These are phyloP conservation scores for Collybia sordida DNA, from an alignment of 768 basidiomycete species.

Conservation along the genomic window DNA sequence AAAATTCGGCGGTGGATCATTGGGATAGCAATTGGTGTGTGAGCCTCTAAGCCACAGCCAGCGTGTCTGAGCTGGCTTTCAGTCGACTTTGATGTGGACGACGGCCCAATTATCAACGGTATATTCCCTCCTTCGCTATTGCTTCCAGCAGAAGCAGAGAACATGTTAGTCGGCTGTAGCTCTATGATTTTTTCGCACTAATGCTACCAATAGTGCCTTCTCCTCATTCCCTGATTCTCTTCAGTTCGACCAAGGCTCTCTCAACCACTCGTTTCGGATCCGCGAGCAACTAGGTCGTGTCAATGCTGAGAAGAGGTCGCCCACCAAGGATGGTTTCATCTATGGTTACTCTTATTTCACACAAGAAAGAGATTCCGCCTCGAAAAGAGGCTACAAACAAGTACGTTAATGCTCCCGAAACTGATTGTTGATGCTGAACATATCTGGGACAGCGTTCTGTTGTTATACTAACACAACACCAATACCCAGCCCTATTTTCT, in stretches of 20 bases:
- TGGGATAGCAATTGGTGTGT: constrained; percentile 62
- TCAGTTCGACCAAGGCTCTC: constrained; percentile 81
- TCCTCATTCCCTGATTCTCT: constrained; percentile 90
- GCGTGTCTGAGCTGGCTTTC: constrained; percentile 4
- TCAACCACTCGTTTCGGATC: constrained; percentile 85
- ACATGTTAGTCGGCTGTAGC: constrained; percentile 62
- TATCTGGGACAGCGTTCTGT: constrained; percentile 58
- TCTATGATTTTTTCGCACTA: background rate
- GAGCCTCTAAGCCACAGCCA: constrained; percentile 4
- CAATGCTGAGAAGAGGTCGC: constrained; percentile 29
- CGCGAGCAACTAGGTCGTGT: constrained; percentile 43
- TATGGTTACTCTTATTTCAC: constrained; percentile 81
- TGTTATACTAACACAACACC: constrained; percentile 76
- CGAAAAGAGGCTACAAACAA: constrained; percentile 81
- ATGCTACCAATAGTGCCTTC: constrained; percentile 64
- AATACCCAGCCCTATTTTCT: constrained; percentile 85
- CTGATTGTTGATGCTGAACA: background rate
- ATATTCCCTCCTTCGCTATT: constrained; percentile 69
- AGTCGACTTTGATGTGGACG: constrained; percentile 90
- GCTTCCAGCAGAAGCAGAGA: constrained; percentile 69
- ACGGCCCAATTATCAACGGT: constrained; percentile 76
- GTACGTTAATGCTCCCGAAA: constrained; percentile 31
- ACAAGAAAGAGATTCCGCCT: constrained; percentile 60
- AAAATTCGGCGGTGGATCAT: constrained; percentile 68
- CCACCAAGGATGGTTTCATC: constrained; percentile 60